Conservation (phyloP, 495 filamentous ascomycete species). For the Lentithecium fluviatile region DNA sequence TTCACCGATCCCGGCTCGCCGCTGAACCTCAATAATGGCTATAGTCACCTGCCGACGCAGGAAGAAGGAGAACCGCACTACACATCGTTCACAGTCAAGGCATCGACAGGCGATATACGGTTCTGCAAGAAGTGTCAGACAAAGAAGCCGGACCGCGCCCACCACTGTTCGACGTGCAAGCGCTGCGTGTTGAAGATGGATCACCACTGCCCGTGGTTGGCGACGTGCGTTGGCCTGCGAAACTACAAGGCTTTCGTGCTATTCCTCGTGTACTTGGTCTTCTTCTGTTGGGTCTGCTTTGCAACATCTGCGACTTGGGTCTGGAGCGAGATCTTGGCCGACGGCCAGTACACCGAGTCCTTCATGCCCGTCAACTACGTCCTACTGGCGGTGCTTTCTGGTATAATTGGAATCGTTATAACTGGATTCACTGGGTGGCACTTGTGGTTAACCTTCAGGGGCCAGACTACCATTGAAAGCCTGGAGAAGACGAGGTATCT, state of each 20-base stretch:
- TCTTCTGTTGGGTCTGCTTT: constrained; percentile 85
- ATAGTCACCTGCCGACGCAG: constrained; percentile 63
- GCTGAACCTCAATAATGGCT: constrained; percentile 52
- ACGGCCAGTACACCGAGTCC: constrained; percentile 60
- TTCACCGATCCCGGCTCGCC: constrained; percentile 85
- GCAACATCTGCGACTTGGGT: constrained; percentile 70
- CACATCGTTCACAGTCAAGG: constrained; percentile 85
- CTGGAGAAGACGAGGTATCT: constrained; percentile 93
- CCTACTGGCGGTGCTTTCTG: constrained; percentile 76
- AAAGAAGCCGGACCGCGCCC: constrained; percentile 90
- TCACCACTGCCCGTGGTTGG: constrained; percentile 97
- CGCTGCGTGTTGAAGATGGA: constrained; percentile 98
- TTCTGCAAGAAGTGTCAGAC: constrained; percentile 98
- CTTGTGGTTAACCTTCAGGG: constrained; percentile 71
- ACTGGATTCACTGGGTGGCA: constrained; percentile 93
- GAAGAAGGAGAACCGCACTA: constrained; percentile 56
- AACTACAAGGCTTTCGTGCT: constrained; percentile 96
- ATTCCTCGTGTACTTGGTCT: constrained; percentile 85
- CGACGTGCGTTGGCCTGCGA: constrained; percentile 86
- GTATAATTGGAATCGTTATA: constrained; percentile 87
- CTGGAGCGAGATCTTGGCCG: constrained; percentile 71
- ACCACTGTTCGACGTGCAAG: constrained; percentile 92
- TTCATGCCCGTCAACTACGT: constrained; percentile 89
- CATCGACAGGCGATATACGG: constrained; percentile 69
- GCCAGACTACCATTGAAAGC: constrained; percentile 91